Evolutionary conservation across 2,329 filamentous ascomycete species (phyloP).

Genomic region (Pseudogymnoascus sp.): DNA sequence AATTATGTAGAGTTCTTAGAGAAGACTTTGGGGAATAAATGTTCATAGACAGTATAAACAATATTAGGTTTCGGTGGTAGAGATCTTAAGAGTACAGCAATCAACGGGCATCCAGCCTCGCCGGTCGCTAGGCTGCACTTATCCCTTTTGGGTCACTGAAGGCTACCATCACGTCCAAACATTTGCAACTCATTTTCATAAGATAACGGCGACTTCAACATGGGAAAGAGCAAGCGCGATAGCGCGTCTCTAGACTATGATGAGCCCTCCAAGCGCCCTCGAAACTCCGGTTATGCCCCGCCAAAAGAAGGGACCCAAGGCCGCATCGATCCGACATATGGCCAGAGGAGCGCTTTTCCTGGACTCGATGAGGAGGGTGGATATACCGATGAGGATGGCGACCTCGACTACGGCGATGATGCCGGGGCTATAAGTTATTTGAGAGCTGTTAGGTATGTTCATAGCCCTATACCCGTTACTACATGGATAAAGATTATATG

Average conservation of each 20-base stretch:
- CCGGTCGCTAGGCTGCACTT: constrained; percentile 1
- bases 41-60: not conserved
- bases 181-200: not conserved
- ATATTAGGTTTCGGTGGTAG: not conserved
- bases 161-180: not conserved
- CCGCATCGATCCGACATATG: constrained; percentile 54
- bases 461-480: not conserved
- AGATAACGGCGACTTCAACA: not conserved
- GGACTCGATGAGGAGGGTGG: constrained; percentile 42
- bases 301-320: constrained; percentile 13
- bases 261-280: not conserved
- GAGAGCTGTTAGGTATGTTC: constrained; percentile 58
- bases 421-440: constrained; percentile 56
- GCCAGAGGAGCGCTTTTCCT: constrained; percentile 65
- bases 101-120: not conserved
- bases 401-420: constrained; percentile 61
- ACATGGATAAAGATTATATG: constrained; percentile 12
- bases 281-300: not conserved
- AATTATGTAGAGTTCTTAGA: not conserved
- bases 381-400: constrained; percentile 31
- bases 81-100: not conserved
- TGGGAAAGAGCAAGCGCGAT: constrained; percentile 5
- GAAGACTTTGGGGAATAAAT: not conserved
- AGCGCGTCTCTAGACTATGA: constrained; percentile 1
- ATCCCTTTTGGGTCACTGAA: not conserved